Conservation (phyloP, 345 rosid genomes). For the Boechera divaricarpa region DNA sequence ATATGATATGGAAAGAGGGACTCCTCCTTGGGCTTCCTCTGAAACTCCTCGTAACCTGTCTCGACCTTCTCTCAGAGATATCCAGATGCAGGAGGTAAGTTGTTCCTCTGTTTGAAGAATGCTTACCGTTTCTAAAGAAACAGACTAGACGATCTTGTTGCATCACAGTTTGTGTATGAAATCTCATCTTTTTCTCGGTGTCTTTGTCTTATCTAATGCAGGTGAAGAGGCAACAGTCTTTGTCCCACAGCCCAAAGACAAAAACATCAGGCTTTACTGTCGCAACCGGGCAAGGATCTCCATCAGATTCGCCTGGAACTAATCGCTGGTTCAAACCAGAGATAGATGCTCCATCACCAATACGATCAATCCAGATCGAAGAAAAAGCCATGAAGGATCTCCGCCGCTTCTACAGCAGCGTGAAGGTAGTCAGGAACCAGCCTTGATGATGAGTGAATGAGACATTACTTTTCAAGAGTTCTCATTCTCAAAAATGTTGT, state of each 20-base stretch:
- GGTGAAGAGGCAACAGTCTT: constrained; percentile 67
- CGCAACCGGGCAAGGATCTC: constrained; percentile 70
- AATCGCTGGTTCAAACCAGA: constrained; percentile 98
- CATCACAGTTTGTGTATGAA: not conserved
- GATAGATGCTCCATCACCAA: constrained; percentile 65
- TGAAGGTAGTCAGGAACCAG: constrained; percentile 76
- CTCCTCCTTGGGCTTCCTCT: constrained; percentile 93
- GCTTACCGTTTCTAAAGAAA: not conserved
- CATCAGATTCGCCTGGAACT: constrained; percentile 80
- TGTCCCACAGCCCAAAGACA: constrained; percentile 75
- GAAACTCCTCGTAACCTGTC: constrained; percentile 71
- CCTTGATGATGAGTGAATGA: constrained; percentile 42
- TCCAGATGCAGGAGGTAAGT: constrained; percentile 89
- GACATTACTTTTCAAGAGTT: constrained; percentile 6
- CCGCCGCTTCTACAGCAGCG: constrained; percentile 84
- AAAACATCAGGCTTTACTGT: constrained; percentile 77
- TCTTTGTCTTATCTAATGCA: constrained; percentile 38
- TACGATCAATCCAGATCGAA: constrained; percentile 91
- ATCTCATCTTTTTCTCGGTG: constrained; percentile 6
- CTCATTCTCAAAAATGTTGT: constrained; percentile 38
- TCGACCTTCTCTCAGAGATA: constrained; percentile 89
- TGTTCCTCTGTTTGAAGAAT: not conserved
- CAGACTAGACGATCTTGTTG: constrained; percentile 12
- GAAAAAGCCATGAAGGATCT: constrained; percentile 96
- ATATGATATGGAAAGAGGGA: constrained; percentile 67